Evolutionary conservation across 164 flowering plant genomes (phyloP).

Genomic region (Nymphaea thermarum): DNA sequence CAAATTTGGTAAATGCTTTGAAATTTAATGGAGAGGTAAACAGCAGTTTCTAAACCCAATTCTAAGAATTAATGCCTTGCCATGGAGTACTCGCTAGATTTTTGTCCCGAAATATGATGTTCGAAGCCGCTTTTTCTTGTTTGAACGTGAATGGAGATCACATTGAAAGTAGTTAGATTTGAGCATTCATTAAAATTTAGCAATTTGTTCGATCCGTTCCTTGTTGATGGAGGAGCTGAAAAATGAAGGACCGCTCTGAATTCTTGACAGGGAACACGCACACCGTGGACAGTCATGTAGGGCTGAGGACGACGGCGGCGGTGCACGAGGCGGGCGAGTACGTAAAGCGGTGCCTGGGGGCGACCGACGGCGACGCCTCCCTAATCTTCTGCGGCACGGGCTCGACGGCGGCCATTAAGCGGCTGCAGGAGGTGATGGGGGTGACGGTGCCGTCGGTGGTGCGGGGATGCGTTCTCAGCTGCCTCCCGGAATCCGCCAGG

Average conservation of each 20-base stretch:
- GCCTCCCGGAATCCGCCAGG: conserved; percentile 2
- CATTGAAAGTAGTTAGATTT: no score
- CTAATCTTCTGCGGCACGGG: conserved; percentile 8
- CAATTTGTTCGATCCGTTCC: no score
- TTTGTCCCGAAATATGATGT: background rate
- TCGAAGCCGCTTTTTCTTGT: background rate
- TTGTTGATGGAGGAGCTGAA: no score
- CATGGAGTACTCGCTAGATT: no score
- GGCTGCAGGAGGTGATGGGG: conserved; percentile 11
- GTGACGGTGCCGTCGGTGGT: conserved; percentile 7
- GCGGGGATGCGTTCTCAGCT: conserved; percentile 1
- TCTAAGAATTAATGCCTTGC: no score
- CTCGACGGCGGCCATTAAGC: conserved; percentile 3
- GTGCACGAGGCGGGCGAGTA: conserved; percentile 2
- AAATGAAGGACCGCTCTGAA: background rate
- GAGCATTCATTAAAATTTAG: no score
- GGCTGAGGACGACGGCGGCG: conserved; percentile 3
- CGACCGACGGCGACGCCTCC: conserved; percentile 2
- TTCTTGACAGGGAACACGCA: conserved; percentile 7
- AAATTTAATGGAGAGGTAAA: no score
- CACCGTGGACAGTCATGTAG: conserved; percentile 7
- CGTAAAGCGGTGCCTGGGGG: conserved; percentile 7
- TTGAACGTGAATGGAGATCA: background rate
- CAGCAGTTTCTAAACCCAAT: no score
- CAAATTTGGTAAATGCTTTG: no score